phyloP scores from a whole-genome alignment of 345 rosid genomes.

The Sisymbrium irio region DNA sequence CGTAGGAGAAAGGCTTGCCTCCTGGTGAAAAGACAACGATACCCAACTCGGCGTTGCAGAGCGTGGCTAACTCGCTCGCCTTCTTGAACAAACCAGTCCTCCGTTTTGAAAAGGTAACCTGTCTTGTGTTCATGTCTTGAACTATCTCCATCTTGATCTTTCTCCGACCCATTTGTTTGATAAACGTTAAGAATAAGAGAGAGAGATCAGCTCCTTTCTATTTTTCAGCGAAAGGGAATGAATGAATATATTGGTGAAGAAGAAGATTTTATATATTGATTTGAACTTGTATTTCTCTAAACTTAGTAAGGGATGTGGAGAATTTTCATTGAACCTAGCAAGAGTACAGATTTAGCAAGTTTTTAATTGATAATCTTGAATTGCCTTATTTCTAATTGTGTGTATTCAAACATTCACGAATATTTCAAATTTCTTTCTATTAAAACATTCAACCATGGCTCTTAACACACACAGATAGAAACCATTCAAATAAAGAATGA shows the following conservation, averaged over 20 bases:
- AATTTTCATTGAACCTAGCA: slow-evolving; percentile 24
- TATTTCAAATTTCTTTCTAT: not conserved
- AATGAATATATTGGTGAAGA: not conserved
- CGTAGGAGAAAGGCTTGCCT: slow-evolving; percentile 66
- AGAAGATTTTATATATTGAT: not conserved
- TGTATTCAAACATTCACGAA: slow-evolving; percentile 19
- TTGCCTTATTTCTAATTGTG: slow-evolving; percentile 23
- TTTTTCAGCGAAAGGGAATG: slow-evolving; percentile 1
- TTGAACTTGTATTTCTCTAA: slow-evolving; percentile 1
- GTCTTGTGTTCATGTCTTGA: slow-evolving; percentile 52
- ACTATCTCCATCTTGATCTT: slow-evolving; percentile 67
- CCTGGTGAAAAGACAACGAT: slow-evolving; percentile 71
- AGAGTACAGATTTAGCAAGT: slow-evolving; percentile 31
- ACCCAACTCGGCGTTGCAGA: slow-evolving; percentile 56
- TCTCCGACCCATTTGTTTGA: slow-evolving; percentile 51
- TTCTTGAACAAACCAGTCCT: slow-evolving; percentile 67
- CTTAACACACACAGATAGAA: not conserved
- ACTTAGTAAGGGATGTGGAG: slow-evolving; percentile 9
- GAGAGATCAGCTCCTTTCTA: not conserved
- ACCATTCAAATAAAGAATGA: not conserved
- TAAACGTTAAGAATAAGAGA: not conserved
- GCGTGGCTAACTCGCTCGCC: slow-evolving; percentile 52
- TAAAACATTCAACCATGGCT: not conserved
- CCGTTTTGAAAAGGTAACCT: slow-evolving; percentile 71
- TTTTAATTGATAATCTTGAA: slow-evolving; percentile 28